Evolutionary conservation across 2,329 filamentous ascomycete species (phyloP), one percentile per base, ranked within the genome.

Genomic region (Xylaria sp.): DNA sequence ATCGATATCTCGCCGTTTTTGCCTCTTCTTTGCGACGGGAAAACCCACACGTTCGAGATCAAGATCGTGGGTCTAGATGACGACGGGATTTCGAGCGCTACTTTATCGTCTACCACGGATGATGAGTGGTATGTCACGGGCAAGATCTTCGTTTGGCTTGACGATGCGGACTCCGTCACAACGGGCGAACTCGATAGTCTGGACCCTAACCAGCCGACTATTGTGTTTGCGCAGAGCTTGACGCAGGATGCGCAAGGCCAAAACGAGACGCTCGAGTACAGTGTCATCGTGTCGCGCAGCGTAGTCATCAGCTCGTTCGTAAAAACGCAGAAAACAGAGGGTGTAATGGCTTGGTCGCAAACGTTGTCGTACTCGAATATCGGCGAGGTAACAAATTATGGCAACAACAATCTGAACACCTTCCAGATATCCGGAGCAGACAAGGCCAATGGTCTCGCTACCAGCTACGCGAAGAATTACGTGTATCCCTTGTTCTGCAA

Each of bases 1-100:
- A 90, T 95, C 63, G 91, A 95, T 68, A 85, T 95, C 52, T 88
- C 89, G 1, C 86, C 90, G 0, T 94, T 88, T 78, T 76, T 94
- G 2, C 84, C 88, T 0, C 60, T 88, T 1, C 78, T 94, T 0
- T 86, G 83, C 63, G 85, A 92, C 66, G 87, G 85, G 0, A 66
- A 76, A 1, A 65, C 78, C 5, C 89, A 93, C 70, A 84, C 76
- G 0, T 90, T 93, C 68, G 80, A 83, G 56, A 85, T 95, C 54
- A 77, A 79, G 18, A 80, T 94, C 3, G 80, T 80, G 0, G 89
- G 89, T 0, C 75, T 92, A 7, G 73, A 84, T 51, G 83, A 90
- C 63, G 69, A 81, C 57, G 78, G 77, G 1, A 70, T 74, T 10
- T 79, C 78, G 6, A 73, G 70, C 18, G 81, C 79, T 1, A 71